Percentiles rank a stretch among this genome's conserved stretches.
Conservation (phyloP, 2,329 filamentous ascomycete species). For the Truncatella angustata region DNA sequence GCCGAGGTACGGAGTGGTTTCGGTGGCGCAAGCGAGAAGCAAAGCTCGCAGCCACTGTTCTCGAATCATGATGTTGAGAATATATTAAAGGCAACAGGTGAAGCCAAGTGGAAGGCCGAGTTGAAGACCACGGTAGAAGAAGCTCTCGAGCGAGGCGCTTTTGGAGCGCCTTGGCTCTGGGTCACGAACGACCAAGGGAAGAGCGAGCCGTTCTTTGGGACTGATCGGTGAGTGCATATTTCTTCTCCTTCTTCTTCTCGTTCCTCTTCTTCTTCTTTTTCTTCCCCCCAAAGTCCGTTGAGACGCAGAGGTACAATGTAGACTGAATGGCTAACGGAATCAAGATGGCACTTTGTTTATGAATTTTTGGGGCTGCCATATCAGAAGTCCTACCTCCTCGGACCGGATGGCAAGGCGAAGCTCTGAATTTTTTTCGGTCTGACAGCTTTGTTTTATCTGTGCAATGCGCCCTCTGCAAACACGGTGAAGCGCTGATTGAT, state of each 20-base stretch:
- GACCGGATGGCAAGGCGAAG: neutral
- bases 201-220: constrained; percentile 73
- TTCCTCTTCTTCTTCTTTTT: too few relatives aligned
- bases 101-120: constrained; percentile 41
- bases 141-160: constrained; percentile 65
- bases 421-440: neutral
- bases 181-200: constrained; percentile 57
- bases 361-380: constrained; percentile 61
- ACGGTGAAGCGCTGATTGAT: too few relatives aligned
- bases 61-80: constrained; percentile 46
- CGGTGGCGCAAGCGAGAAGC: constrained; percentile 7
- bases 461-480: too few relatives aligned
- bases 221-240: constrained; percentile 53
- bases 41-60: constrained; percentile 39
- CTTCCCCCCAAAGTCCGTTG: too few relatives aligned
- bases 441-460: neutral
- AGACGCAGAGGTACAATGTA: too few relatives aligned
- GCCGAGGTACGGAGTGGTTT: constrained; percentile 13
- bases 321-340: constrained; percentile 1
- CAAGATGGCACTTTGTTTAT: constrained; percentile 67
- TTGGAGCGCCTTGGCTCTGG: constrained; percentile 76
- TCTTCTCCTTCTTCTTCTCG: neutral
- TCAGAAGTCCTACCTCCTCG: constrained; percentile 41
- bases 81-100: constrained; percentile 53
- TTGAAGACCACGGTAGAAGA: constrained; percentile 58